Base-by-base conservation (phyloP, 352 stramenopile species). In the Elongisporangium prolatum region DNA sequence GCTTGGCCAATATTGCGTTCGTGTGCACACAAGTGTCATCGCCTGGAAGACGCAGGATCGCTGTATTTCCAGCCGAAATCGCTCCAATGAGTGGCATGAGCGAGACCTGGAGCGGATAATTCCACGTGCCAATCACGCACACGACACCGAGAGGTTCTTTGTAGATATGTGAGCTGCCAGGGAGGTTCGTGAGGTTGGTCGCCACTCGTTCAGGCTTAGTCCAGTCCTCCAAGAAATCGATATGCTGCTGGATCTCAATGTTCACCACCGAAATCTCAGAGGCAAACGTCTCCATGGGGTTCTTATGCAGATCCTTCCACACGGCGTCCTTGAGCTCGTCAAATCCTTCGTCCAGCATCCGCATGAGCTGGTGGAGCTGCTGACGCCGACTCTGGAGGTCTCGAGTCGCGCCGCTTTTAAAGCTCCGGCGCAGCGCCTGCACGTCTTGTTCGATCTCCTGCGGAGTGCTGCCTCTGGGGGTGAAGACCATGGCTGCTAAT, bases 21-120 rank as follows among this genome's bases (percentile, higher is more conserved):
- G 77, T 88, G 57, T 79, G 74, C 24, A 68, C 68, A 25, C 68
- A 69, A 48, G 77, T 86, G 52, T 97, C 71, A 65, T 98, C 89
- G 16, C 71, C 82, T 1, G 96, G 93, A 21, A 89, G 64, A 60
- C 98, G 98, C 53, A 99, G 38, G 4, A 99, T 55, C 20, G 70
- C 84, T 13, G 78, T 86, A 81, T 99, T 98, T 16, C 97, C 97
- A 0, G 88, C 95, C 22, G 84, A 88, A 16, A 98, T 53, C 2
- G 85, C 87, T 16, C 82, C 87, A 0, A 94, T 68, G 1, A 97
- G 61, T 20, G 89, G 87, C 57, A 77, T 68, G 3, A 98, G 55
- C 7, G 64, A 71, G 1, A 98, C 73, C 47, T 79, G 65, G 47
- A 97, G 59, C 3, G 92, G 92, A 59, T 96, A 98, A 58, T 98